Evolutionary conservation across 139 green algal species (phyloP).

Genomic region (Monoraphidium neglectum): DNA sequence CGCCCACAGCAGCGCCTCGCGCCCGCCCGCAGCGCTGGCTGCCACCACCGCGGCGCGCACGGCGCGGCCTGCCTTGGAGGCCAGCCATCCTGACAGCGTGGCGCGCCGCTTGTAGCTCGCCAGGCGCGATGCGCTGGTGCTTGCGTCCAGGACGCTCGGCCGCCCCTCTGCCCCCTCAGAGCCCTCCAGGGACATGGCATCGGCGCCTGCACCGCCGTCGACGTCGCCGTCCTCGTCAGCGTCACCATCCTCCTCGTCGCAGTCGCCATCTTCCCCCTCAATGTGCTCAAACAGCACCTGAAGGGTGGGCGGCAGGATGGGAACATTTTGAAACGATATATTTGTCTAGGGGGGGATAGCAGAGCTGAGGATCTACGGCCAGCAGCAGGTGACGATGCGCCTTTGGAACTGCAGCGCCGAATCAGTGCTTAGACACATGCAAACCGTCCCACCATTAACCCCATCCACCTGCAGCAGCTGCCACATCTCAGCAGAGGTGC

Average conservation of each 20-base stretch:
- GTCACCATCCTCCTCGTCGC: background rate
- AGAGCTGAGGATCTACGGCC: too few species aligned
- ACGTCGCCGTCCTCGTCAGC: constrained; percentile 16
- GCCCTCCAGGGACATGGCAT: background rate
- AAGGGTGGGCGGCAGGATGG: background rate
- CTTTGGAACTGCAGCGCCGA: background rate
- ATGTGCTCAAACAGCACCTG: constrained; percentile 43
- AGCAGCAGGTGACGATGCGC: background rate
- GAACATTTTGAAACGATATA: background rate
- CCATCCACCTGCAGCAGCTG: constrained; percentile 59
- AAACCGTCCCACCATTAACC: too few species aligned
- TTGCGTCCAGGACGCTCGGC: background rate
- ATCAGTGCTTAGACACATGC: too few species aligned
- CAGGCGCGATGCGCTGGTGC: constrained; percentile 3
- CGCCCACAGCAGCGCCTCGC: constrained; percentile 2
- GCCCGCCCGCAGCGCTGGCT: background rate
- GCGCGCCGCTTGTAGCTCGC: constrained; percentile 35
- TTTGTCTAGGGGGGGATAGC: background rate
- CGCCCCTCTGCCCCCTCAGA: background rate
- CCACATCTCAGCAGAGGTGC: constrained; percentile 54
- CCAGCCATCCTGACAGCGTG: constrained; percentile 40
- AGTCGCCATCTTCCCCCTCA: constrained; percentile 20
- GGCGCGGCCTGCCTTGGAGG: constrained; percentile 28
- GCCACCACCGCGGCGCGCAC: constrained; percentile 29
- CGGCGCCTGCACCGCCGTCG: background rate